Base-by-base conservation (phyloP, 495 filamentous ascomycete genomes). In the Geopyxis carbonaria region DNA sequence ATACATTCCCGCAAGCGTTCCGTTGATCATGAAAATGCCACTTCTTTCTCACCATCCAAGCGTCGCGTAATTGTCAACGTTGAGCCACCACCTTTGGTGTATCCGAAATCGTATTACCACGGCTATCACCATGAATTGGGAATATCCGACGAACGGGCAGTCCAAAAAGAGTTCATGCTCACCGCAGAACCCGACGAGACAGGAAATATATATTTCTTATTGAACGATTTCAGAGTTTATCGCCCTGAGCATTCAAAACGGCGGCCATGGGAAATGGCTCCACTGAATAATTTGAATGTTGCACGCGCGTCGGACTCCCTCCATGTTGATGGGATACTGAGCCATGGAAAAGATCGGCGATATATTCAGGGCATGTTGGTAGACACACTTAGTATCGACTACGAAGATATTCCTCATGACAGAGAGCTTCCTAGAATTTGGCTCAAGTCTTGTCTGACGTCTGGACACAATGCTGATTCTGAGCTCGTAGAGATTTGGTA, bases 321-420 rank as follows among this genome's bases (percentile, higher is more conserved):
- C 10, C 19, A 20, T 2, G 27, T 33, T 13, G 38, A 41, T 33
- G 38, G 38, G n/a, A 11, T 41, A 11, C 28, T 31, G 10, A 16
- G 13, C 7, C 8, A 9, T 8, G 28, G 33, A n/a, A 30, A 30
- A 5, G 29, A 32, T 8, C 10, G 18, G 16, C 13, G n/a, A 9
- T 32, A 33, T 21, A 18, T 41, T 7, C 19, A 41, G 5, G 13
- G 29, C 5, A 32, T 41, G 27, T 23, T 13, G 27, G 15, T 31
- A 6, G 19, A 31, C n/a, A 20, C n/a, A 14, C 18, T 44, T 18
- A 11, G 11, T 18, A 28, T 35, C 2, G 29, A 28, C 34, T 70
- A 81, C 34, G 70, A 80, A 49, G 79, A 78, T 0, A 48, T 82
- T 8, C 61, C 54, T 8, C 31, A 57, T 21, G 68, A 1, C 43